These are phyloP conservation scores for Tuber brumale DNA, from an alignment of 495 filamentous ascomycete genomes.

Conservation along the genomic window DNA sequence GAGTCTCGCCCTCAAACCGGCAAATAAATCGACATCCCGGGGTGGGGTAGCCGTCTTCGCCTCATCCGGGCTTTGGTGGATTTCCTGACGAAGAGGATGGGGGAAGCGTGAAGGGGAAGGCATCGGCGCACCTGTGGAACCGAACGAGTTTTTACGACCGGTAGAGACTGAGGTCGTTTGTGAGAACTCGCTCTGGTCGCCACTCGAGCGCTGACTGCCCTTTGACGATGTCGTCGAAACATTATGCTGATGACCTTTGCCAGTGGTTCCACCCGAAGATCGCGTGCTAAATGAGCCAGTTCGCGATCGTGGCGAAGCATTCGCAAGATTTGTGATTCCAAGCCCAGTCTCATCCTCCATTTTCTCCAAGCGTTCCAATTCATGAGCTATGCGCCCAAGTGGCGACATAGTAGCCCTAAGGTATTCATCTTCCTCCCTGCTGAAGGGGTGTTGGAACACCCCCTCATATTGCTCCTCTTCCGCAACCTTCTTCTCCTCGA, in stretches of 20 bases:
- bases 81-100: conserved; percentile 66
- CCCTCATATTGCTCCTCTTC: conserved; percentile 52
- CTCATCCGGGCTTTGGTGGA: conserved; percentile 56
- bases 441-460: conserved; percentile 46
- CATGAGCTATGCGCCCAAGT: conserved; percentile 57
- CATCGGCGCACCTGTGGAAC: conserved; percentile 9
- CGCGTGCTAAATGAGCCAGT: conserved; percentile 47
- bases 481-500: conserved; percentile 56
- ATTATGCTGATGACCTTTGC: conserved; percentile 26
- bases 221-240: conserved; percentile 40
- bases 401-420: conserved; percentile 51
- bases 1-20: conserved; percentile 28
- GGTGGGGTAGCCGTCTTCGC: conserved; percentile 26
- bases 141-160: conserved; percentile 29
- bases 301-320: conserved; percentile 41
- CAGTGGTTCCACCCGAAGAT: conserved; percentile 42
- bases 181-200: conserved; percentile 46
- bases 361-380: conserved; percentile 54
- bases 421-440: conserved; percentile 53
- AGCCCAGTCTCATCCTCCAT: conserved; percentile 48
- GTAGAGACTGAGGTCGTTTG: conserved; percentile 32
- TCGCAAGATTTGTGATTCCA: conserved; percentile 42
- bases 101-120: conserved; percentile 22
- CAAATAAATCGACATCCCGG: conserved; percentile 57
- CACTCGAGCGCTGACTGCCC: conserved; percentile 46